Percentiles rank a stretch among this genome's conserved stretches.
These are phyloP conservation scores for Beta macrorhiza DNA, from an alignment of 179 eudicot species.

Conservation along the genomic window DNA sequence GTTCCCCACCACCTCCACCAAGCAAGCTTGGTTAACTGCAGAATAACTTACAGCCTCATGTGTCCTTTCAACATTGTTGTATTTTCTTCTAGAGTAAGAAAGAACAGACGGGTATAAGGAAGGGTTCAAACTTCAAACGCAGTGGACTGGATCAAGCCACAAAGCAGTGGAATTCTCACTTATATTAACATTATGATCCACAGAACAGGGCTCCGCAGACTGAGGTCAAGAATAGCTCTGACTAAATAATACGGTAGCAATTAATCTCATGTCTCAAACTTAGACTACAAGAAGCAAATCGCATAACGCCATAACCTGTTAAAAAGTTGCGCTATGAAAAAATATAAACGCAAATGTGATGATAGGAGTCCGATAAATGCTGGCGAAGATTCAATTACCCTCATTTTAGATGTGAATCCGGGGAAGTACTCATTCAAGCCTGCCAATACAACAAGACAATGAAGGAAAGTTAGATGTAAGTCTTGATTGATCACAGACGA, in stretches of 20 bases:
- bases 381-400: not conserved
- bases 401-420: slow-evolving; percentile 3
- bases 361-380: not conserved
- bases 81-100: no score
- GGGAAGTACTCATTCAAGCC: slow-evolving; percentile 7
- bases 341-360: not conserved
- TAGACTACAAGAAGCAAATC: slow-evolving; percentile 19
- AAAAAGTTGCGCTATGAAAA: slow-evolving; percentile 13
- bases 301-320: slow-evolving; percentile 3
- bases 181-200: not conserved
- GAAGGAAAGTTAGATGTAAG: not conserved
- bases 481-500: not conserved
- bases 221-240: not conserved
- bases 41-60: not conserved
- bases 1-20: no score
- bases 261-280: slow-evolving; percentile 15
- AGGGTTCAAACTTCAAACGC: no score
- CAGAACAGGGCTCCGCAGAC: not conserved
- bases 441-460: slow-evolving; percentile 14
- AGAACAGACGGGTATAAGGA: no score
- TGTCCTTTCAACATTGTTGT: no score
- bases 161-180: no score
- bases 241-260: slow-evolving; percentile 14
- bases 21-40: no score
- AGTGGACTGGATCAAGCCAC: no score